These are phyloP conservation scores for Gloeostereum incarnatum DNA, from an alignment of 768 basidiomycete genomes.

Conservation along the genomic window DNA sequence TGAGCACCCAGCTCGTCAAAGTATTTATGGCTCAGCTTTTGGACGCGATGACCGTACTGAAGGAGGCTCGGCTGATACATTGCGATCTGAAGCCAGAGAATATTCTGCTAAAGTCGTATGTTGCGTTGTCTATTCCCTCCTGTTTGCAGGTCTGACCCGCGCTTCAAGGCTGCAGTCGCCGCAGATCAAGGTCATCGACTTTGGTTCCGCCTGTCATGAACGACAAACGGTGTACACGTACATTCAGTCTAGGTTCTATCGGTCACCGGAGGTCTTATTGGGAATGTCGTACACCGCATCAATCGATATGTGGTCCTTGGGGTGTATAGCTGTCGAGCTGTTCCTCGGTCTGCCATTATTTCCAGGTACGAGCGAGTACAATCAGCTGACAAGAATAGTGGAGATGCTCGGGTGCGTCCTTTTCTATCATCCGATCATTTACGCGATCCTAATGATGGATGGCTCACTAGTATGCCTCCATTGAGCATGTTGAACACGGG, in stretches of 20 bases:
- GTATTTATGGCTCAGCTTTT: conserved; percentile 96
- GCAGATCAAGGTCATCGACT: conserved; percentile 98
- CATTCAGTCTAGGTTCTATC: conserved; percentile 98
- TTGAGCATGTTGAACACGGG: conserved; percentile 91
- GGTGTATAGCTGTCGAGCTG: conserved; percentile 96
- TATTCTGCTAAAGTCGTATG: conserved; percentile 89
- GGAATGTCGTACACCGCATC: conserved; percentile 90
- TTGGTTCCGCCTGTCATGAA: conserved; percentile 98
- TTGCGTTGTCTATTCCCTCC: conserved; percentile 6
- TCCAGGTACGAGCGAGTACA: conserved; percentile 98
- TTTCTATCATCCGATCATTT: conserved; percentile 3
- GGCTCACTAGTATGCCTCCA: conserved; percentile 67
- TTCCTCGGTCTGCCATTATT: conserved; percentile 95
- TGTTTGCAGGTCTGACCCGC: conserved; percentile 2
- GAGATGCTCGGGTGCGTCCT: conserved; percentile 92
- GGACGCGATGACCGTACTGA: conserved; percentile 86
- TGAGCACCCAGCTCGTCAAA: conserved; percentile 95
- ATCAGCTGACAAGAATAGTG: conserved; percentile 92
- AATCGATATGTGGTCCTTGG: conserved; percentile 99
- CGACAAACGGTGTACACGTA: conserved; percentile 99
- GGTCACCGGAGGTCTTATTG: conserved; percentile 93
- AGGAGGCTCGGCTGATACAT: conserved; percentile 93
- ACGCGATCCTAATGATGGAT: neutral
- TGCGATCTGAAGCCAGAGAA: conserved; percentile 99
- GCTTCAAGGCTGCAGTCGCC: conserved; percentile 80